Evolutionary conservation across 495 filamentous ascomycete genomes (phyloP), one percentile per base, ranked within the genome.

Genomic region (Pseudomonodictys pantanalensis): DNA sequence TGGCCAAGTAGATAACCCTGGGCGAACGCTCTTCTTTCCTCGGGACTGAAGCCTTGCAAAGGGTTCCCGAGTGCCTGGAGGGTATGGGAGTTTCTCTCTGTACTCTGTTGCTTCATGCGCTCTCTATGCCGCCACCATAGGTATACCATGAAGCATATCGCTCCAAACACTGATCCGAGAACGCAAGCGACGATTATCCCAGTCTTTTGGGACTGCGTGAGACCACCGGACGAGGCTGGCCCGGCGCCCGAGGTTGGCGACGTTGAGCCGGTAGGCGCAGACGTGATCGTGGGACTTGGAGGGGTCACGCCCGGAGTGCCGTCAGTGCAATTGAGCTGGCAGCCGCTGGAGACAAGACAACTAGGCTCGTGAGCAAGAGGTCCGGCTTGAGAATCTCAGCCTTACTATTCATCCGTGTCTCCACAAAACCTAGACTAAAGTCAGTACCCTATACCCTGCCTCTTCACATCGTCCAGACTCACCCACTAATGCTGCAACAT

Each of bases 401-500:
- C 15, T 35, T 35, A 35, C 32, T 45, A 45, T 45, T 45, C 42
- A 17, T 45, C 42, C 8, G 42, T 45, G 17, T 18, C 42, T 7
- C 42, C 42, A 23, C 42, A 45, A 17, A 45, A 45, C 22, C 42
- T 45, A 23, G 18, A 18, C 9, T 17, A n/a, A n/a, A n/a, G 17
- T 49, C 45, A 9, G 12, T 49, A 49, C 17, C 11, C 45, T 28
- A 24, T 12, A 25, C 10, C 28, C 23, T 10, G 28, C 24, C n/a
- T 12, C 17, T 10, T 10, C 45, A 12, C n/a, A 9, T 17, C n/a
- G 45, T 6, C 23, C 10, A 17, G 24, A 49, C 45, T 22, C 28
- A 49, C 45, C 45, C 45, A 17, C 24, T 49, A 23, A 49, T 49
- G 23, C 45, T 49, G 28, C 45, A 49, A 28, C 45, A 49, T 10